Evolutionary conservation across 495 filamentous ascomycete genomes (phyloP).

Genomic region (Usnea hakonensis): DNA sequence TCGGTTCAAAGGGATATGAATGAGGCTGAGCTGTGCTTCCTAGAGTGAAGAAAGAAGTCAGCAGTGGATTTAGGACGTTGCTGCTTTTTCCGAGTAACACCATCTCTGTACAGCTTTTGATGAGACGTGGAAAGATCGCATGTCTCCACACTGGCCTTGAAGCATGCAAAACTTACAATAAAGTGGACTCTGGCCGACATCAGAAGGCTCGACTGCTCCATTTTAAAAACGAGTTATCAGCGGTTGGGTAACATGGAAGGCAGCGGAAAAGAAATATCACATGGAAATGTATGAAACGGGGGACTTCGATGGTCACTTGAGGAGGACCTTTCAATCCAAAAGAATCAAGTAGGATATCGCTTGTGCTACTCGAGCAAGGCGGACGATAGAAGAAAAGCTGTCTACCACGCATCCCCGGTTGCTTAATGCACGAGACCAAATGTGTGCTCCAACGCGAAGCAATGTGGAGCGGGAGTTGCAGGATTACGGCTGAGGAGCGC

Average conservation of each 20-base stretch:
- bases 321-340: background rate
- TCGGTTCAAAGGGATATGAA: constrained; percentile 80
- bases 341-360: background rate
- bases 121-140: background rate
- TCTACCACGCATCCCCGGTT: constrained; percentile 9
- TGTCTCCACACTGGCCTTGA: background rate
- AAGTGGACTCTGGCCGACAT: constrained; percentile 51
- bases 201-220: constrained; percentile 43
- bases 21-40: constrained; percentile 80
- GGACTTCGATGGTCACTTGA: background rate
- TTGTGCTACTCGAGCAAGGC: background rate
- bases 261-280: background rate
- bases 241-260: constrained; percentile 2
- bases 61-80: constrained; percentile 6
- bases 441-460: background rate
- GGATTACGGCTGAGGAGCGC: constrained; percentile 11
- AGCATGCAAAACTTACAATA: constrained; percentile 36
- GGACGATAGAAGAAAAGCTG: constrained; percentile 13
- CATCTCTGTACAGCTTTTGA: background rate
- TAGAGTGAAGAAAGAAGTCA: constrained; percentile 32
- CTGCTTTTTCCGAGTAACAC: background rate
- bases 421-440: constrained; percentile 12
- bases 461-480: constrained; percentile 5
- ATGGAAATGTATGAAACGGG: background rate
- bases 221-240: constrained; percentile 23